Evolutionary conservation across 1,284 basidiomycete genomes (phyloP), one percentile per base, ranked within the genome.

Genomic region (Leucoagaricus sp.): DNA sequence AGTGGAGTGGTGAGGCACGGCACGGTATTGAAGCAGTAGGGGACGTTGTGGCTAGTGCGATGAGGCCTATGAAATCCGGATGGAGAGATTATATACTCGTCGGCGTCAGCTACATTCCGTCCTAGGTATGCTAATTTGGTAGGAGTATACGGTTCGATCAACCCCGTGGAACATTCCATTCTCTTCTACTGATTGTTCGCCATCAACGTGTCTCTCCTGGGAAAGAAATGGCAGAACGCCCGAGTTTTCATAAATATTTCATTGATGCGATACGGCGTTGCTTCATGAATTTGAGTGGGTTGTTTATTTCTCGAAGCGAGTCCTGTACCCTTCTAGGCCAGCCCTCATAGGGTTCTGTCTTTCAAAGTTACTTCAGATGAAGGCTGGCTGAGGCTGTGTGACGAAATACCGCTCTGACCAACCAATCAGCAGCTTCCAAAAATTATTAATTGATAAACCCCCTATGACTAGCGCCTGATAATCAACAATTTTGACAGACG

Each of bases 1-100:
- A 71, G 68, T 61, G 70, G 69, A 1, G 60, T 61, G 15, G 67
- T 70, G 13, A 64, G 69, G 55, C 70, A 72, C 58, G 71, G 70
- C 6, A 72, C 71, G 1, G 67, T 72, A 2, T 57, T 72, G 52
- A 70, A 64, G 51, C 69, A 72, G 56, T 69, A 53, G 55, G 19
- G 17, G n/a, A 21, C 8, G 19, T 2, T 19, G 3, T 5, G 19
- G 19, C 40, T 41, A 8, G 15, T 9, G 3, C 19, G 4, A 23
- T 4, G 5, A 23, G 5, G 3, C 19, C 5, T n/a, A n/a, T n/a
- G n/a, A n/a, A n/a, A n/a, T n/a, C n/a, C n/a, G n/a, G n/a, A n/a
- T n/a, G n/a, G n/a, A n/a, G n/a, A n/a, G n/a, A n/a, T n/a, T n/a
- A n/a, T n/a, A n/a, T n/a, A n/a, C n/a, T n/a, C n/a, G n/a, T n/a